Base-by-base conservation (phyloP, 2,329 filamentous ascomycete species). In the Penicillium sp. region DNA sequence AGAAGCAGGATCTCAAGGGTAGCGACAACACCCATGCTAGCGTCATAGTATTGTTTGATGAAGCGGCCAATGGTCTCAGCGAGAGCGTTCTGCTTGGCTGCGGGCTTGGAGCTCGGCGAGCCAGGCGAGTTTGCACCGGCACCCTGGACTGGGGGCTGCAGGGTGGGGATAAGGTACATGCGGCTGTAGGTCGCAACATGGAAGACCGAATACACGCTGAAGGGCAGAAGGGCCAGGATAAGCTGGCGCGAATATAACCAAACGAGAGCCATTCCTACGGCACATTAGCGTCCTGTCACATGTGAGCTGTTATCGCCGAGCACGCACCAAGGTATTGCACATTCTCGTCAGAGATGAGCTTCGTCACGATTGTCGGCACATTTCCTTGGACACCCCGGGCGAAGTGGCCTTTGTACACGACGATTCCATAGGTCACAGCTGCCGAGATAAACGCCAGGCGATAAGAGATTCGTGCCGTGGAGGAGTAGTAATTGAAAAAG, bases 21-120 rank as follows among this genome's bases (percentile, higher is more conserved):
- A 37, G 93, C 90, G 31, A 99, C 95, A 59, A 98, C 81, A 56
- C 90, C 90, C 95, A 99, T 99, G 77, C 91, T 96, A 60, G 86
- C 80, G 75, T 99, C 95, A 74, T 99, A 99, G 85, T 98, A 97
- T 74, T 92, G 87, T 87, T 98, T 98, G 76, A 99, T 92, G 71
- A 99, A 99, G 69, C 84, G 84, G 67, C 92, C 92, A 75, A 99
- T 96, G 66, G 83, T 85, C 61, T 97, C 92, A 53, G 90, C 88
- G 55, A 92, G 78, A 44, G 87, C 86, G 81, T 79, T 79, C 86
- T 79, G 68, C 62, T 74, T 73, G 52, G 71, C 64, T 71, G 79
- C 77, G 74, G 73, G 68, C 55, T 74, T 73, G 56, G 83, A 81
- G 61, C 78, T 81, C 19, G 82, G 78, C 57, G 86, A 83, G 52